These are phyloP conservation scores for Rhizopus delemar DNA, from an alignment of 371 early-diverging fungal species.

Conservation along the genomic window DNA sequence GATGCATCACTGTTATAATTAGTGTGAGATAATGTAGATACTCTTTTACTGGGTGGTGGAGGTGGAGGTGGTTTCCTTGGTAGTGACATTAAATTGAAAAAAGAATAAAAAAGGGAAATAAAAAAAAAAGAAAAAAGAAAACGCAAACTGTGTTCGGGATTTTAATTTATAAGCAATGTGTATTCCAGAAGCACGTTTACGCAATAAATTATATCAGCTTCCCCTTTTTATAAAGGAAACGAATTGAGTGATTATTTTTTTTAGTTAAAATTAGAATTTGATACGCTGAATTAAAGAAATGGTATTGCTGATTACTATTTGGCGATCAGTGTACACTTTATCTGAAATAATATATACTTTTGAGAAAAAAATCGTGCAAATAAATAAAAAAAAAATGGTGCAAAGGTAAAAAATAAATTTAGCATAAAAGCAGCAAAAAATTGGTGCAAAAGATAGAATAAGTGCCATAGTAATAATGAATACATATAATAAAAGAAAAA, in stretches of 20 bases:
- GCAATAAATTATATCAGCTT: too few relatives aligned
- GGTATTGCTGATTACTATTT: too few relatives aligned
- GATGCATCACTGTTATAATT: constrained; percentile 17
- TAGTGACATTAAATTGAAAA: constrained; percentile 15
- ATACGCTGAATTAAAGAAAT: too few relatives aligned
- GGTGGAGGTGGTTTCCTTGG: constrained; percentile 24
- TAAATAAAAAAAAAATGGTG: not conserved
- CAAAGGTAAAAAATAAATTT: not conserved
- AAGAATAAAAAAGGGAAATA: constrained; percentile 1
- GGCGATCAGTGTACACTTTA: not conserved
- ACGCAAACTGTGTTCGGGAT: not conserved
- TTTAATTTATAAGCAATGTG: not conserved
- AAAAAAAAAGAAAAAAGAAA: not conserved
- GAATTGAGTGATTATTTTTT: too few relatives aligned
- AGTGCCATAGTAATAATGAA: too few relatives aligned
- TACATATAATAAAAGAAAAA: too few relatives aligned
- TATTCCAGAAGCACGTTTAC: too few relatives aligned
- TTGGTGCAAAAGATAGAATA: too few relatives aligned
- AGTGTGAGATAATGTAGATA: not conserved
- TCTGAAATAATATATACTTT: not conserved
- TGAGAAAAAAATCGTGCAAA: too few relatives aligned
- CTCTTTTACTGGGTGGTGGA: constrained; percentile 22
- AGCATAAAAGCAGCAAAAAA: too few relatives aligned
- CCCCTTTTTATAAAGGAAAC: too few relatives aligned
- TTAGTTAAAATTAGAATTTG: too few relatives aligned